Base-by-base conservation (phyloP, 345 rosid species). In the Arabis alpina region DNA sequence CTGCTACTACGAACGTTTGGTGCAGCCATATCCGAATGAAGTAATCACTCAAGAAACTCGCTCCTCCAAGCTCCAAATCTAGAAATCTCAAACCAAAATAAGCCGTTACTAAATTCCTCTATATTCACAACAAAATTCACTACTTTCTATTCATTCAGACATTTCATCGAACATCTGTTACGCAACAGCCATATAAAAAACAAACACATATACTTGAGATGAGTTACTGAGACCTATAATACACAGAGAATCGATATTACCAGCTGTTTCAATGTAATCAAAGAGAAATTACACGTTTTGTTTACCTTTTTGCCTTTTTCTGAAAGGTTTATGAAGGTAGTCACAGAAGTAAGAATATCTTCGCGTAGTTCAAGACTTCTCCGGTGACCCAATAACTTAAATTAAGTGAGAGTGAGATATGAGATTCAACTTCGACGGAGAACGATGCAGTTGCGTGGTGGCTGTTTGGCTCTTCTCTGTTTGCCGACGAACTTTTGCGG, bases 1-100 rank as follows among this genome's bases (percentile, higher is more conserved):
- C 98, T 89, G 77, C 91, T 83, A 41, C 72, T 64, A 54, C 96
- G 89, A 34, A 83, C 76, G 84, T 74, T 91, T 6, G 81, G 66
- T 40, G 83, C 75, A 51, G 97, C 87, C 99, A 89, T 88, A 54
- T 72, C 70, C 24, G 54, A 61, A 68, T 2, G 8, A 37, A 64
- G 56, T 10, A 34, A 37, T 54, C 36, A 45, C 14, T 24, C 39
- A 27, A 51, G 66, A 16, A 61, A 8, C 57, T 67, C 23, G 11
- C 11, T 60, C 9, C 55, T 54, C 10, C 55, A 67, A 16, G 25
- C 39, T 42, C 60, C 48, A 61, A 72, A 47, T 51, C 77, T 63
- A 49, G 27, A n/a, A n/a, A 72, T 25, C 11, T 13, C 23, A 53
- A 64, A 71, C 23, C 4, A 3, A 14, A 37, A 60, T 13, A 10